A percentile compares a stretch with the other conserved stretches of the same genome.
Conservation (phyloP, 768 basidiomycete genomes). For the Lentinula raphanica region DNA sequence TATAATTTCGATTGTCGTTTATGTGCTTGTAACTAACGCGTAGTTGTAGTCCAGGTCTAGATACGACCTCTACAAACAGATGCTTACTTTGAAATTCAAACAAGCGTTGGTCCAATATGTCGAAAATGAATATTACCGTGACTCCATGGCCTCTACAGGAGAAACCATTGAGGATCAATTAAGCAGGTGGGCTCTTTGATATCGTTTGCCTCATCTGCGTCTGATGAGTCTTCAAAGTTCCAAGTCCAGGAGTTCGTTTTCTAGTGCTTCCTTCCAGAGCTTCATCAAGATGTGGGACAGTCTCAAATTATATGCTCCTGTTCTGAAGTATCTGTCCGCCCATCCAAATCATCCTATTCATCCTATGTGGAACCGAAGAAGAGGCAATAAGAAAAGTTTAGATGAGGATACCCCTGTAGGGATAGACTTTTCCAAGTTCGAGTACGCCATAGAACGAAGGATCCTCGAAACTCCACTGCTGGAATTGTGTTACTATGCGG, state of each 20-base stretch:
- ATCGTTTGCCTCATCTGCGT: neutral
- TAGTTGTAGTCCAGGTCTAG: slow-evolving; percentile 66
- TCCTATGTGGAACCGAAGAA: neutral
- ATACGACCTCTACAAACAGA: slow-evolving; percentile 79
- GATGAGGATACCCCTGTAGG: slow-evolving; percentile 55
- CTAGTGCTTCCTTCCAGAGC: slow-evolving; percentile 28
- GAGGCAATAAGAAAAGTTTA: slow-evolving; percentile 24
- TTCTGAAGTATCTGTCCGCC: slow-evolving; percentile 3
- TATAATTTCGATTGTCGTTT: neutral
- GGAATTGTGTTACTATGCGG: slow-evolving; percentile 83
- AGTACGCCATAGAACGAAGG: slow-evolving; percentile 86
- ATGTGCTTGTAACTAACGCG: neutral
- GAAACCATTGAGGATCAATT: slow-evolving; percentile 54
- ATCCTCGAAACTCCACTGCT: slow-evolving; percentile 72
- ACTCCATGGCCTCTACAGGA: slow-evolving; percentile 63
- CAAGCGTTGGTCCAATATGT: slow-evolving; percentile 58
- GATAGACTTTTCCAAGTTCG: slow-evolving; percentile 50
- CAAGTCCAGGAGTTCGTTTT: slow-evolving; percentile 23
- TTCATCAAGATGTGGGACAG: slow-evolving; percentile 48
- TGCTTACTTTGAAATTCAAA: slow-evolving; percentile 67
- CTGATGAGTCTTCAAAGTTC: slow-evolving; percentile 1
- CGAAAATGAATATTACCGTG: slow-evolving; percentile 72
- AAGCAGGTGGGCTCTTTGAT: slow-evolving; percentile 32
- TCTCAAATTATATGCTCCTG: neutral
- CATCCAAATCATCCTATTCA: neutral